Percentiles rank a stretch among this genome's conserved stretches.
These are phyloP conservation scores for Udeniomyces megalosporus DNA, from an alignment of 768 basidiomycete species.

Conservation along the genomic window DNA sequence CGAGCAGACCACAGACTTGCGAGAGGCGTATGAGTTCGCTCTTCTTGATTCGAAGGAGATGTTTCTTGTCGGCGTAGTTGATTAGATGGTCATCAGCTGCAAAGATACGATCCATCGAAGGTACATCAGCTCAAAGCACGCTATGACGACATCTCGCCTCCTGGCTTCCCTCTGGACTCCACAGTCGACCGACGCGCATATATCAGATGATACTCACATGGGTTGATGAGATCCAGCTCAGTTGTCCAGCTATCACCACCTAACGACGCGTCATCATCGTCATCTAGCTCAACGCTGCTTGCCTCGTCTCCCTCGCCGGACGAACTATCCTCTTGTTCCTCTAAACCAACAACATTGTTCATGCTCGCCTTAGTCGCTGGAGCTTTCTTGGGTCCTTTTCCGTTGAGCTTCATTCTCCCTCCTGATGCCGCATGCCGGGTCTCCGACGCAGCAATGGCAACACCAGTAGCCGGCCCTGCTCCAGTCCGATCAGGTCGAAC, in stretches of 20 bases:
- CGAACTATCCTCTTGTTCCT: neutral
- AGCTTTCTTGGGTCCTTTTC: neutral
- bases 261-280: neutral
- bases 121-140: too few relatives aligned
- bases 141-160: too few relatives aligned
- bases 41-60: slow-evolving; percentile 4
- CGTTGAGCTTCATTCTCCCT: neutral
- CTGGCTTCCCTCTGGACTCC: too few relatives aligned
- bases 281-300: neutral
- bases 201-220: slow-evolving; percentile 10
- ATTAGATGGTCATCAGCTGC: slow-evolving; percentile 15
- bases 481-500: neutral
- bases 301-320: neutral
- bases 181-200: too few relatives aligned
- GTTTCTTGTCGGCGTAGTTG: neutral
- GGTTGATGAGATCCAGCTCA: neutral
- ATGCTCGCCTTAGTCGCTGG: neutral
- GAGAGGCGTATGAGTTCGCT: slow-evolving; percentile 8
- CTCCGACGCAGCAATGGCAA: neutral
- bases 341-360: neutral
- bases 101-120: too few relatives aligned
- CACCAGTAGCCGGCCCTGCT: neutral
- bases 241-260: neutral
- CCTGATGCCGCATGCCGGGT: neutral
- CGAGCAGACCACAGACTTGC: slow-evolving; percentile 7